These are phyloP conservation scores for Encephalitozoon romaleae DNA, from an alignment of 371 early-diverging fungal genomes.

Conservation along the genomic window DNA sequence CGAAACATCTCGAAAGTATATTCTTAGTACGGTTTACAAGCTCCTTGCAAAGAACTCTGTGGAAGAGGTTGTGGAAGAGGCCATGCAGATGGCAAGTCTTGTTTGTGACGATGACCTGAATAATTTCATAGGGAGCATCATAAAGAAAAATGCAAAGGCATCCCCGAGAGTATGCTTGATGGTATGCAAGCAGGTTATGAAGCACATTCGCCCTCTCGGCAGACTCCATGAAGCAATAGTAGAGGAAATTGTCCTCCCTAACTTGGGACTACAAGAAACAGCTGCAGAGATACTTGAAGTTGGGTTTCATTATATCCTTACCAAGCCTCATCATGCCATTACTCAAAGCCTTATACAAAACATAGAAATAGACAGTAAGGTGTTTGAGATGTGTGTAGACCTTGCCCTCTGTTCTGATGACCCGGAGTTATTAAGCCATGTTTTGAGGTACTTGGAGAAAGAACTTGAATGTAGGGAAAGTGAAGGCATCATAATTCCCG, in stretches of 20 bases:
- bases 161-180: constrained; percentile 5
- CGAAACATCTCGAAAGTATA: constrained; percentile 18
- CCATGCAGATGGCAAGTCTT: constrained; percentile 1
- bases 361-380: neutral
- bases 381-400: neutral
- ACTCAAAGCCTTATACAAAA: neutral
- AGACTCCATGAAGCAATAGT: constrained; percentile 40
- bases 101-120: constrained; percentile 13
- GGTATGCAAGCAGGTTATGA: constrained; percentile 34
- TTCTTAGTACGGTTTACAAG: constrained; percentile 35
- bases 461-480: neutral
- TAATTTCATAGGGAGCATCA: constrained; percentile 34
- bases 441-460: neutral
- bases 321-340: neutral
- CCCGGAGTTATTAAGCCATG: neutral
- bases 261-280: neutral
- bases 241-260: constrained; percentile 30
- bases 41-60: constrained; percentile 7
- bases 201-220: constrained; percentile 4
- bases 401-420: neutral
- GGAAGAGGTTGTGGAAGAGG: constrained; percentile 24
- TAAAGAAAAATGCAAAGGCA: constrained; percentile 16
- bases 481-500: constrained; percentile 19
- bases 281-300: constrained; percentile 1
- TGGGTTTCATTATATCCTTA: neutral